Conservation (phyloP, 148 eudicot genomes). For the Chenopodium album region DNA sequence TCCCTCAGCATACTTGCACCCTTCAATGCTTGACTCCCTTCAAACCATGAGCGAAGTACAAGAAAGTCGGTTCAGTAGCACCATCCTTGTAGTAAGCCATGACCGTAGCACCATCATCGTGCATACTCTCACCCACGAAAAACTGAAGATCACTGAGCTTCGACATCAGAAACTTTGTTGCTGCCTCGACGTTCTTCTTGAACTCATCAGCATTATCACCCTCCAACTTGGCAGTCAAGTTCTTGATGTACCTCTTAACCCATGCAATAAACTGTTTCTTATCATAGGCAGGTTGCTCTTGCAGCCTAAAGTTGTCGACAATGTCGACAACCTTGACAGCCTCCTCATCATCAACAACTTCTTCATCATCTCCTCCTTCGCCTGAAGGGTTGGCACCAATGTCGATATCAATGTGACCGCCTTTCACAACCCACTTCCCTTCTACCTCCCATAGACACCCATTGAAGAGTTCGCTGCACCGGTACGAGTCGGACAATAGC, state of each 20-base stretch:
- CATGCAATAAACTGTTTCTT: constrained; percentile 47
- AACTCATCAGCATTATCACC: constrained; percentile 32
- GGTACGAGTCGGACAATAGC: constrained; percentile 81
- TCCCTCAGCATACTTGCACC: background rate
- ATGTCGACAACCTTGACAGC: constrained; percentile 50
- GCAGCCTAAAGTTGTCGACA: constrained; percentile 50
- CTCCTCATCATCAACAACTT: constrained; percentile 43
- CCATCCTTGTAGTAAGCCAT: constrained; percentile 57
- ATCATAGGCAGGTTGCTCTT: constrained; percentile 58
- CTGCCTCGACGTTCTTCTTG: constrained; percentile 40
- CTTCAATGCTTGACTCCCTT: constrained; percentile 43
- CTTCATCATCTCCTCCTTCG: constrained; percentile 74
- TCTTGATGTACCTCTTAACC: constrained; percentile 51
- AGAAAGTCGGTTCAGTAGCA: constrained; percentile 53
- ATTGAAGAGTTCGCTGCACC: constrained; percentile 61
- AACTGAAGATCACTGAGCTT: constrained; percentile 54
- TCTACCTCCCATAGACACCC: constrained; percentile 90
- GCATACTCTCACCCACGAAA: constrained; percentile 58
- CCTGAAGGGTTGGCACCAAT: constrained; percentile 96
- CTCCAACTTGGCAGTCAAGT: constrained; percentile 38
- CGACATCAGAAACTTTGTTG: constrained; percentile 45
- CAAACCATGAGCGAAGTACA: constrained; percentile 32
- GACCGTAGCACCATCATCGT: constrained; percentile 33
- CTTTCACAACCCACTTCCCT: constrained; percentile 90
- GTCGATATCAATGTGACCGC: constrained; percentile 54